Conservation (phyloP, 129 eudicot genomes). For the Daucus carota region DNA sequence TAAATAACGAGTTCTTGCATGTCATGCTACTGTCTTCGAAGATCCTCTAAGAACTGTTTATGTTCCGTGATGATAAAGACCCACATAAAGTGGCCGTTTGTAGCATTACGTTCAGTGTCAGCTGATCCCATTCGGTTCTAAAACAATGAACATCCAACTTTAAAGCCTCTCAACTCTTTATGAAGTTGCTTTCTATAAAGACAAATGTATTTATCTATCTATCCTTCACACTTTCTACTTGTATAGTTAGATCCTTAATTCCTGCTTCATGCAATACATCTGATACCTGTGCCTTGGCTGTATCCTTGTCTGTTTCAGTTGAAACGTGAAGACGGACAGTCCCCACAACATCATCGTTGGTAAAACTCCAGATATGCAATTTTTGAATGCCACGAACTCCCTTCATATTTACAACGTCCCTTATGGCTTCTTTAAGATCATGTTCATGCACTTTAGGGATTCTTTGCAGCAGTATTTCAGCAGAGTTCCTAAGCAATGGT, state of each 20-base stretch:
- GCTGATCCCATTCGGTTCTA: neutral
- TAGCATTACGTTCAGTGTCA: neutral
- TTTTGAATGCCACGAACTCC: slow-evolving; percentile 69
- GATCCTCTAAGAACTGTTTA: neutral
- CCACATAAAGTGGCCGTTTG: neutral
- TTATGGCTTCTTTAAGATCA: slow-evolving; percentile 59
- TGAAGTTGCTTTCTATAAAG: neutral
- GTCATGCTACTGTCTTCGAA: neutral
- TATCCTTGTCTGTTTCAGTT: slow-evolving; percentile 42
- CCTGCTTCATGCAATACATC: slow-evolving; percentile 56
- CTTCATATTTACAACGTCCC: slow-evolving; percentile 48
- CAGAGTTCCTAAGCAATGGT: slow-evolving; percentile 80
- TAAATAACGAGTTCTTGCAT: neutral
- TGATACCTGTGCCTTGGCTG: slow-evolving; percentile 39
- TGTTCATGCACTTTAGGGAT: slow-evolving; percentile 73
- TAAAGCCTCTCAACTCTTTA: neutral
- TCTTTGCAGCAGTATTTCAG: slow-evolving; percentile 82
- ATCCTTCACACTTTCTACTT: slow-evolving; percentile 51
- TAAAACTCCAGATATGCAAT: slow-evolving; percentile 86
- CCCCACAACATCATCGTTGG: slow-evolving; percentile 78
- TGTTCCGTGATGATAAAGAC: neutral
- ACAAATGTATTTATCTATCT: slow-evolving; percentile 4
- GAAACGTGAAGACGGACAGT: slow-evolving; percentile 71
- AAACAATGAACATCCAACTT: slow-evolving; percentile 3
- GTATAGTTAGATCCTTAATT: slow-evolving; percentile 66